Percentiles rank a stretch among this genome's conserved stretches.
These are phyloP conservation scores for Lactarius sanguifluus DNA, from an alignment of 768 basidiomycete species.

Conservation along the genomic window DNA sequence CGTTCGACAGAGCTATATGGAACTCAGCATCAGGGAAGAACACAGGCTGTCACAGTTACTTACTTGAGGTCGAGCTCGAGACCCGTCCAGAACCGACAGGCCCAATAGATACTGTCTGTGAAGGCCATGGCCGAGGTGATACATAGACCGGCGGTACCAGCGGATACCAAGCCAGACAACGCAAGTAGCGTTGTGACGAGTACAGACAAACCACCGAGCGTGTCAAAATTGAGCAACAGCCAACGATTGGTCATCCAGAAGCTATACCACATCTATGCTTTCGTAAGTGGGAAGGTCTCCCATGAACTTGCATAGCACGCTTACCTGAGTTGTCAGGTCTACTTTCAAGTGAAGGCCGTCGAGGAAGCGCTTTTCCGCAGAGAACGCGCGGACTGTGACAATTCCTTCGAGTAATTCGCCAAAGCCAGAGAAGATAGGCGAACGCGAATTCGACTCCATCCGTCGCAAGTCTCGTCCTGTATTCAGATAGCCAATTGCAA, in stretches of 20 bases:
- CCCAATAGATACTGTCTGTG: slow-evolving; percentile 52
- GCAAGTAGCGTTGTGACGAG: slow-evolving; percentile 76
- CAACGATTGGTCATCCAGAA: slow-evolving; percentile 92
- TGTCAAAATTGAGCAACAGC: slow-evolving; percentile 82
- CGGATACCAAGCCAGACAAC: slow-evolving; percentile 55
- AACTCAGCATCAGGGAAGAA: slow-evolving; percentile 20
- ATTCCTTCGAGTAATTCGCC: slow-evolving; percentile 83
- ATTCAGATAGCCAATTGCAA: slow-evolving; percentile 71
- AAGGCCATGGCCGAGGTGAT: slow-evolving; percentile 74
- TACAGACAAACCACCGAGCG: slow-evolving; percentile 69
- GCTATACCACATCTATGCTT: slow-evolving; percentile 70
- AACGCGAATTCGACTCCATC: slow-evolving; percentile 87
- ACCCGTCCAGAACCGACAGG: slow-evolving; percentile 50
- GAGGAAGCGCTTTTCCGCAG: slow-evolving; percentile 75
- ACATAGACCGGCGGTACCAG: slow-evolving; percentile 68
- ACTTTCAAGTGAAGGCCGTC: slow-evolving; percentile 71
- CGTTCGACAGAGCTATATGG: slow-evolving; percentile 77
- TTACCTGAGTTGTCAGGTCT: slow-evolving; percentile 73
- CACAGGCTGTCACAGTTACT: slow-evolving; percentile 32
- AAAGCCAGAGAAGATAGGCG: slow-evolving; percentile 83
- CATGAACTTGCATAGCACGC: neutral
- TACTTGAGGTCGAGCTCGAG: slow-evolving; percentile 78
- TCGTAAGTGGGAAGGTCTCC: neutral
- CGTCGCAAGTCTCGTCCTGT: slow-evolving; percentile 83
- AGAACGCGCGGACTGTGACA: slow-evolving; percentile 91